These are phyloP conservation scores for Fagopyrum homotropicum DNA, from an alignment of 148 eudicot species.

Conservation along the genomic window DNA sequence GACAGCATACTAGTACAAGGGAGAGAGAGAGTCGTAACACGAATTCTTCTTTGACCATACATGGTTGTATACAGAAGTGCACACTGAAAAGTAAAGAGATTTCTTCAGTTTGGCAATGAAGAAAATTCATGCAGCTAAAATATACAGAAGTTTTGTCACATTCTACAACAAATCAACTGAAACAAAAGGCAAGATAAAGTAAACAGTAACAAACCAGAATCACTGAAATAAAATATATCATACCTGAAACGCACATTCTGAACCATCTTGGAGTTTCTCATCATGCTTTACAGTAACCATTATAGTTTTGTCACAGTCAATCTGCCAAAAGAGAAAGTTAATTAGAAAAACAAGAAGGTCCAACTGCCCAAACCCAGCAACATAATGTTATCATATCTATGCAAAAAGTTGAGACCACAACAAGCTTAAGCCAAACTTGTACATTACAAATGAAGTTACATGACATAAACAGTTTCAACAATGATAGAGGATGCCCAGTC, in stretches of 20 bases:
- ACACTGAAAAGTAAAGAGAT: neutral
- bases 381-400: neutral
- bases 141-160: neutral
- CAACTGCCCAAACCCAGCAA: neutral
- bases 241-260: constrained; percentile 94
- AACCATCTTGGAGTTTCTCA: constrained; percentile 88
- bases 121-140: neutral
- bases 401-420: neutral
- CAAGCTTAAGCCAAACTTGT: too few species aligned
- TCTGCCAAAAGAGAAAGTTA: constrained; percentile 38
- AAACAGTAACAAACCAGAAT: neutral
- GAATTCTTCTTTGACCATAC: neutral
- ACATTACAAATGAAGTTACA: neutral
- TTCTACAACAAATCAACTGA: neutral
- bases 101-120: neutral
- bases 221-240: neutral
- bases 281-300: constrained; percentile 92
- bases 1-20: constrained; percentile 31
- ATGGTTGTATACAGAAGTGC: neutral
- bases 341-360: neutral
- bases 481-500: neutral
- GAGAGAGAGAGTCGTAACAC: neutral
- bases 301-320: constrained; percentile 93
- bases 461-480: neutral
- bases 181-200: too few species aligned